Evolutionary conservation across 768 basidiomycete species (phyloP).

Genomic region (Boletus vinaceobasis): DNA sequence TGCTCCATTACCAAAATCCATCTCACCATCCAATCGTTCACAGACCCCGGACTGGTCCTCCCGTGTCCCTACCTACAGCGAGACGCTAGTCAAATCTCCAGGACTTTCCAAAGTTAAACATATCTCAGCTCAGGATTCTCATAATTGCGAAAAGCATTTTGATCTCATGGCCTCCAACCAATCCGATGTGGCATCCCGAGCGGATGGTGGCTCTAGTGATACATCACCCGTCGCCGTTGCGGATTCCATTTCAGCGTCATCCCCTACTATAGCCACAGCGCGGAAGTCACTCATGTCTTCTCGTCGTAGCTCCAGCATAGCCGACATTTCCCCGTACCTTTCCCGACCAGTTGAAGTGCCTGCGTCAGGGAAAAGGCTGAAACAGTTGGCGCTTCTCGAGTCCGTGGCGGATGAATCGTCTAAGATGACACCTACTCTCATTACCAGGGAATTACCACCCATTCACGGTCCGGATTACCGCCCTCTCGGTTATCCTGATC

Average conservation of each 20-base stretch:
- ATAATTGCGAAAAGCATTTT: conserved; percentile 4
- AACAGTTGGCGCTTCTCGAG: conserved; percentile 69
- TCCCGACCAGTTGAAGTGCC: conserved; percentile 51
- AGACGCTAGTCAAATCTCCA: conserved; percentile 5
- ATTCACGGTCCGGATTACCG: background rate
- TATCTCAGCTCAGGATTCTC: conserved; percentile 1
- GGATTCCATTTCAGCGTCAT: conserved; percentile 6
- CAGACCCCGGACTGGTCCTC: conserved; percentile 33
- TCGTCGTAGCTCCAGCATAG: conserved; percentile 44
- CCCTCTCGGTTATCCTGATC: conserved; percentile 9
- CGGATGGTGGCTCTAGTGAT: conserved; percentile 1
- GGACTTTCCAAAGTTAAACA: conserved; percentile 4
- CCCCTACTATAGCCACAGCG: conserved; percentile 11
- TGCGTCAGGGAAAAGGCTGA: conserved; percentile 58
- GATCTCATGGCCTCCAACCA: background rate
- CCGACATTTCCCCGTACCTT: conserved; percentile 71
- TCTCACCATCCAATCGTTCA: conserved; percentile 11
- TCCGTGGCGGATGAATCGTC: conserved; percentile 72
- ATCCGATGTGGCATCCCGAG: background rate
- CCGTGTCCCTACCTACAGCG: conserved; percentile 25
- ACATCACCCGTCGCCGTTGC: conserved; percentile 6
- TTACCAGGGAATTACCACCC: conserved; percentile 23
- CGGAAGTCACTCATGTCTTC: conserved; percentile 25
- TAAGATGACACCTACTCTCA: conserved; percentile 47
- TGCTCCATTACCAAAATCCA: conserved; percentile 10